Evolutionary conservation across 2,329 filamentous ascomycete species (phyloP), one percentile per base, ranked within the genome.

Genomic region (Lizonia empirigonia): DNA sequence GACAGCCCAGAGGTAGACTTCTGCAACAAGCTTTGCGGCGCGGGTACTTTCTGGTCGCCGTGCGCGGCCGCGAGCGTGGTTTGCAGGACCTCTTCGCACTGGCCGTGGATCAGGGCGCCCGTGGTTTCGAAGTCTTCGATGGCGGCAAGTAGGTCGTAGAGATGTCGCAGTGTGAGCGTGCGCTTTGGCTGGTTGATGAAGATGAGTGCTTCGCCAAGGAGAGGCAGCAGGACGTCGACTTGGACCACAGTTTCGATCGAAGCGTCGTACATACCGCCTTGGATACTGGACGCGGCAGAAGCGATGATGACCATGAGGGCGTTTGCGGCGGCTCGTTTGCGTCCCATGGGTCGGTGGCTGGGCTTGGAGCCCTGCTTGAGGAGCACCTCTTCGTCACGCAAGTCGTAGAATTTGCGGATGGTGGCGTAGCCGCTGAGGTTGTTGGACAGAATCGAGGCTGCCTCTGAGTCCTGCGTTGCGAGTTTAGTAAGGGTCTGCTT

Each of bases 341-440:
- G 79, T 10, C 82, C 79, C 18, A 86, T 75, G 0, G 85, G 81
- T 50, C 77, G 74, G 53, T 81, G 74, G 18, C 69, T 73, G 5
- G 77, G 73, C 39, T 73, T 76, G 45, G 63, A 47, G 39, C 60
- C 62, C 5, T 72, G 62, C 19, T 74, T 68, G 8, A 74, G 55
- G 5, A 72, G 56, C 4, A 80, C 57, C n/a, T 81, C 78, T 63
- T 85, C 82, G 66, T 97, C 93, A 39, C 93, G 85, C n/a, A 92
- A 82, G 56, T 92, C 88, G 73, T 96, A 97, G 77, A 93, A 97
- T 60, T 87, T 88, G 27, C 93, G 88, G 16, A 97, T 79, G 0
- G 91, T 96, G 18, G 92, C 93, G 67, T 97, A 97, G 18, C 93
- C 93, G 69, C 90, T 94, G 8, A 97, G 85, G 75, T 92, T 88